These are phyloP conservation scores for Mycena epipterygia DNA, from an alignment of 768 basidiomycete genomes.

Conservation along the genomic window DNA sequence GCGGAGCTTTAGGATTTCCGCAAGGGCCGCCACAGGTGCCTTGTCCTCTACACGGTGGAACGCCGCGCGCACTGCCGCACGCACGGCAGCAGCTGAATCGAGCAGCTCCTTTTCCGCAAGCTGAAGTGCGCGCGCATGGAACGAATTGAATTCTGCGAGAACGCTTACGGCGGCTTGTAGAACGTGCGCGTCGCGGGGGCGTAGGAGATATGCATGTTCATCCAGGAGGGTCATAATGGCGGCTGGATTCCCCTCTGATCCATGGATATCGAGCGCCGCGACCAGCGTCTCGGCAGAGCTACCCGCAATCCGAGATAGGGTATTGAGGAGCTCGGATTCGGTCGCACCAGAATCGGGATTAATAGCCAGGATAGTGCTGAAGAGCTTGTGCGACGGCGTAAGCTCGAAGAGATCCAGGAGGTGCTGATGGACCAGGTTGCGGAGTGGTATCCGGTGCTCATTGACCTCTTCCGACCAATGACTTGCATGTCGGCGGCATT, in stretches of 20 bases:
- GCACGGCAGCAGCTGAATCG: slow-evolving; percentile 59
- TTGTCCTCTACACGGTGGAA: slow-evolving; percentile 65
- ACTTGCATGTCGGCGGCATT: slow-evolving; percentile 53
- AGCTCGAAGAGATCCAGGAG: slow-evolving; percentile 64
- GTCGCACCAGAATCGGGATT: slow-evolving; percentile 49
- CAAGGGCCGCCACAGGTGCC: slow-evolving; percentile 55
- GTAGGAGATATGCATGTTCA: slow-evolving; percentile 67
- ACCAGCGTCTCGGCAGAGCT: slow-evolving; percentile 65
- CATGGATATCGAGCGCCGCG: slow-evolving; percentile 68
- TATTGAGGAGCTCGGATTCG: slow-evolving; percentile 49
- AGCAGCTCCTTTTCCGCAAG: slow-evolving; percentile 68
- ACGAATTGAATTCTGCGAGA: slow-evolving; percentile 46
- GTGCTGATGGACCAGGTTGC: slow-evolving; percentile 58
- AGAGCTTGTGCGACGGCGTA: slow-evolving; percentile 64
- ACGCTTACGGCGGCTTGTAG: slow-evolving; percentile 61
- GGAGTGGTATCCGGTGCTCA: slow-evolving; percentile 55
- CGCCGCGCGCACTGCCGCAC: slow-evolving; percentile 55
- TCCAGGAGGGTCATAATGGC: slow-evolving; percentile 59
- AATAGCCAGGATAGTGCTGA: slow-evolving; percentile 56
- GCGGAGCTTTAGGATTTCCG: slow-evolving; percentile 60
- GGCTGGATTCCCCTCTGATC: slow-evolving; percentile 49
- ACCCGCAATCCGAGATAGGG: slow-evolving; percentile 58
- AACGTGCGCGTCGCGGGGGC: slow-evolving; percentile 64
- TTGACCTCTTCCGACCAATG: slow-evolving; percentile 67
- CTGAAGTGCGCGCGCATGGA: slow-evolving; percentile 50